Evolutionary conservation across 306 rosid genomes (phyloP).

Genomic region (Comarum palustre): DNA sequence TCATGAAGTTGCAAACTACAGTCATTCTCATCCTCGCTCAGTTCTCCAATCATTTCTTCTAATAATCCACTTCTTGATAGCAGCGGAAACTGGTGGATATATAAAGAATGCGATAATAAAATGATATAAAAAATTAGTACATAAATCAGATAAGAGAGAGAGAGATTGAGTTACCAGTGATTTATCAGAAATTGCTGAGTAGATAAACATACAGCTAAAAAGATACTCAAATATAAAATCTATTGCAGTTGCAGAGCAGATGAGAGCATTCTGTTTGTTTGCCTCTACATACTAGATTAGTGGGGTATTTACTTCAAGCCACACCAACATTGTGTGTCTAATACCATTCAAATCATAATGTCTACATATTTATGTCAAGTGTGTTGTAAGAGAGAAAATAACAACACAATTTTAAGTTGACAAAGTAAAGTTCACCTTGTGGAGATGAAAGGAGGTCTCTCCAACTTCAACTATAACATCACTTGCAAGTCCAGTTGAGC

Average conservation of each 20-base stretch:
- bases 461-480: constrained; percentile 80
- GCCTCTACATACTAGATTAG: background rate
- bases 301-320: background rate
- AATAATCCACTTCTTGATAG: constrained; percentile 74
- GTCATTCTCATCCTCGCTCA: constrained; percentile 36
- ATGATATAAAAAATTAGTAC: background rate
- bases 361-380: background rate
- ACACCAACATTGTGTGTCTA: background rate
- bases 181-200: background rate
- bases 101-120: constrained; percentile 1
- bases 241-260: background rate
- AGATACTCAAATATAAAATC: background rate
- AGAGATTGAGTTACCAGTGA: background rate
- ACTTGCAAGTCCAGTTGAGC: constrained; percentile 78
- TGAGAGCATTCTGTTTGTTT: background rate
- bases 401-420: constrained; percentile 6
- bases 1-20: constrained; percentile 62
- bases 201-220: constrained; percentile 1
- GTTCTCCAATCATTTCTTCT: constrained; percentile 52
- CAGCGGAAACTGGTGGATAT: constrained; percentile 67
- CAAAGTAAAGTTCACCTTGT: constrained; percentile 55
- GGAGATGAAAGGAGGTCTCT: constrained; percentile 72
- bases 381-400: background rate
- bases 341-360: constrained; percentile 9
- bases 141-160: background rate